Conservation (phyloP, 1,139 yeast genomes). For the Pichia sp. region DNA sequence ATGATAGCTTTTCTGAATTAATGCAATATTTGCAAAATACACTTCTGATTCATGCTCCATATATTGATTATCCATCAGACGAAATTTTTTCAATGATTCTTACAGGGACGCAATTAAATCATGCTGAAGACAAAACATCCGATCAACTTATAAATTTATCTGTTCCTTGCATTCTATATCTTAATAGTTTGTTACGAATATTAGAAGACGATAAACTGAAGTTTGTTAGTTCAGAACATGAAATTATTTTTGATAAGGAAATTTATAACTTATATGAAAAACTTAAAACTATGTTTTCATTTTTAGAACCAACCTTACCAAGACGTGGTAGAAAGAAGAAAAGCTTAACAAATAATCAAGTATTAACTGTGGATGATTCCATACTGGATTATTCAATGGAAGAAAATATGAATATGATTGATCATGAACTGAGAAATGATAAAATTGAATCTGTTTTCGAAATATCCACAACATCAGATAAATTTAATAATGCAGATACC, state of each 20-base stretch:
- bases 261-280: constrained; percentile 1
- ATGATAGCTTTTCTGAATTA: constrained; percentile 12
- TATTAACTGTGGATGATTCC: constrained; percentile 4
- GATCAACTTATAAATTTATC: constrained; percentile 3
- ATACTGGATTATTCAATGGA: constrained; percentile 5
- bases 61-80: constrained; percentile 13
- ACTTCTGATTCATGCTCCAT: constrained; percentile 8
- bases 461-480: constrained; percentile 12
- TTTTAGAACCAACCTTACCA: constrained; percentile 4
- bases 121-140: constrained; percentile 6
- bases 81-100: constrained; percentile 13
- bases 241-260: constrained; percentile 6
- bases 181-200: constrained; percentile 2
- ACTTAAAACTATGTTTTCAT: constrained; percentile 3
- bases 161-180: constrained; percentile 6
- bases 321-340: constrained; percentile 5
- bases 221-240: background rate
- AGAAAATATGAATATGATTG: constrained; percentile 1
- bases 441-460: constrained; percentile 10
- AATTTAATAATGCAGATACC: background rate
- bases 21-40: constrained; percentile 9
- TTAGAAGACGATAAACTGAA: background rate
- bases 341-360: background rate
- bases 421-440: constrained; percentile 4
- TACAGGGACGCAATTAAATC: constrained; percentile 13